These are phyloP conservation scores for Agrostemma githago DNA, from an alignment of 148 eudicot species.

Conservation along the genomic window DNA sequence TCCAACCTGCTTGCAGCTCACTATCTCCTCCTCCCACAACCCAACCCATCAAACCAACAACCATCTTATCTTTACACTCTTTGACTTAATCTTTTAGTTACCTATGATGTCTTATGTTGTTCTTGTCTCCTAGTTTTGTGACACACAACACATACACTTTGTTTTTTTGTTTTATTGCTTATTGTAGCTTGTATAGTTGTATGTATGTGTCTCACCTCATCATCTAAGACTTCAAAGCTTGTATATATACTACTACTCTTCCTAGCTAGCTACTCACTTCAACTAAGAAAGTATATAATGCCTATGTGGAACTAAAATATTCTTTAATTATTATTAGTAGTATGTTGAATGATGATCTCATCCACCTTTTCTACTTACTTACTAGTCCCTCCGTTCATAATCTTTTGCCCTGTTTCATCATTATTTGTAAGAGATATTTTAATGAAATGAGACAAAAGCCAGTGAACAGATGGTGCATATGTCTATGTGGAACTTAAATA, in stretches of 20 bases:
- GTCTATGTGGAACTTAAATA: slow-evolving; percentile 19
- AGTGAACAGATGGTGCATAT: neutral
- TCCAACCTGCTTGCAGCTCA: slow-evolving; percentile 30
- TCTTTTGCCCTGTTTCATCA: no score
- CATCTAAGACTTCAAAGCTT: slow-evolving; percentile 6
- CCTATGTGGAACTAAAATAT: slow-evolving; percentile 19
- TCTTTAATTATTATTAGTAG: neutral
- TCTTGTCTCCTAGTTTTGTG: slow-evolving; percentile 31
- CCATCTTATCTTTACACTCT: slow-evolving; percentile 8
- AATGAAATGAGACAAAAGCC: no score
- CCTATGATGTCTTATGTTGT: neutral
- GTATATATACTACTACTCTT: slow-evolving; percentile 17
- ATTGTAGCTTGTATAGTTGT: no score
- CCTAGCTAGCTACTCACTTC: slow-evolving; percentile 15
- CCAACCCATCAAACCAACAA: slow-evolving; percentile 40
- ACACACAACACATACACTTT: slow-evolving; percentile 29
- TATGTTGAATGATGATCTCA: slow-evolving; percentile 23
- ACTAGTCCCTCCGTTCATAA: neutral
- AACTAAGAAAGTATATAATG: neutral
- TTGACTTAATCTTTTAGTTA: neutral
- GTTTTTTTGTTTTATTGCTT: neutral
- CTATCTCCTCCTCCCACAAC: slow-evolving; percentile 25
- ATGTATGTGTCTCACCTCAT: slow-evolving; percentile 6
- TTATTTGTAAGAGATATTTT: no score
- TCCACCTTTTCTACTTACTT: slow-evolving; percentile 13